These are phyloP conservation scores for Oryza meyeriana DNA, from an alignment of 176 grass and related monocot genomes.

Conservation along the genomic window DNA sequence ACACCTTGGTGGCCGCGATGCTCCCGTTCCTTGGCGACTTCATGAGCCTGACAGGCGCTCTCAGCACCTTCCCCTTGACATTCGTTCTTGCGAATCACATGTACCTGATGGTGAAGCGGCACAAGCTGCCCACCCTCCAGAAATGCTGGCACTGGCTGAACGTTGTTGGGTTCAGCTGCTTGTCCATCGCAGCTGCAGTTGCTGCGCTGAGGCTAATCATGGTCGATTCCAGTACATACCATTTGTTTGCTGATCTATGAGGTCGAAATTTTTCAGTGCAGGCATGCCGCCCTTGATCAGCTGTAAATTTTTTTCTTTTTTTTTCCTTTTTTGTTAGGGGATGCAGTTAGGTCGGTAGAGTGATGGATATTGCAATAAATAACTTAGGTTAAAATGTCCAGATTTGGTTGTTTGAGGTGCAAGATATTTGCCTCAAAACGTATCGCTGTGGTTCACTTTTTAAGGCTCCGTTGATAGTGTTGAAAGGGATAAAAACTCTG, in stretches of 20 bases:
- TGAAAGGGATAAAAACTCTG: too few species aligned
- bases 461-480: too few species aligned
- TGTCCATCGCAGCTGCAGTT: slow-evolving; percentile 43
- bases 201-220: slow-evolving; percentile 59
- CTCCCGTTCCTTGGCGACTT: slow-evolving; percentile 73
- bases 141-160: slow-evolving; percentile 77
- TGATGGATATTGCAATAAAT: neutral
- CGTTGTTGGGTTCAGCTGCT: slow-evolving; percentile 53
- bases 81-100: slow-evolving; percentile 84
- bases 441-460: neutral
- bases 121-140: slow-evolving; percentile 43
- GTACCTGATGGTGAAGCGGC: slow-evolving; percentile 49
- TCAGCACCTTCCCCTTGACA: slow-evolving; percentile 70
- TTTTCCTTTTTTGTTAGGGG: neutral
- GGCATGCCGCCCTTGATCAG: neutral
- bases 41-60: slow-evolving; percentile 73
- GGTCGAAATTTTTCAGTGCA: neutral
- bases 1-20: slow-evolving; percentile 76
- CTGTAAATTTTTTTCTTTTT: neutral
- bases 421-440: neutral
- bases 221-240: slow-evolving; percentile 54
- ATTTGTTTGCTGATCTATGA: slow-evolving; percentile 69
- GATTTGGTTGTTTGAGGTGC: neutral
- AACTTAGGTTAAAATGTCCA: neutral
- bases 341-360: neutral